Base-by-base conservation (phyloP, 306 rosid species). In the Quercus parvula region DNA sequence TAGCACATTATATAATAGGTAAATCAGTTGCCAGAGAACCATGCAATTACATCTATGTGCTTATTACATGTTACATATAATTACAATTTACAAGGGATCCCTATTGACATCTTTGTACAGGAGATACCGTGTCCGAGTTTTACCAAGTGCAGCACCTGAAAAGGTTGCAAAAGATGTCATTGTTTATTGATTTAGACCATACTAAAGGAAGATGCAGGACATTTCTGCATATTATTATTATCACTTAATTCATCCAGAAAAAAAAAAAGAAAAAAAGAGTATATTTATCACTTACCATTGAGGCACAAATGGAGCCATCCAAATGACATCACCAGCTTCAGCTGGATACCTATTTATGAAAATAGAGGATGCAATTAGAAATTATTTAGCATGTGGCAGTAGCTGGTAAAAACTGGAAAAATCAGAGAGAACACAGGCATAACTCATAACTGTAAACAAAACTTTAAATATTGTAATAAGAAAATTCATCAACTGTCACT, bases 281-380 rank as follows among this genome's bases (percentile, higher is more conserved):
- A 18, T 24, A 46, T 78, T 75, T 75, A 38, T 78, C 11, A 71
- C 87, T 74, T 62, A 95, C 96, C 99, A 95, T 78, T 95, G 98
- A 67, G 98, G 98, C 71, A 93, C 90, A 70, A 93, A 95, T 64
- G 99, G 97, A 22, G 99, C 97, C 99, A 93, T 95, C 99, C 97
- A 95, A 86, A 95, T 95, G 69, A 61, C 97, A 87, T 95, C 97
- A 51, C 98, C 99, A 1, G 98, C 89, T 82, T 95, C 91, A 83
- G 93, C 89, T 19, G 97, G 94, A 84, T 93, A 95, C 98, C 99
- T 95, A 59, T 76, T 58, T 52, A 44, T 67, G 71, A 63, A 73
- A 70, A 30, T 41, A 35, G 3, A 46, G 0, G 27, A n/a, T 3
- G 30, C 12, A 77, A 80, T 20, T 1, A 85, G 38, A 57, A 57